A percentile compares a stretch with the other conserved stretches of the same genome.
phyloP scores from a whole-genome alignment of 495 filamentous ascomycete species.

The Aspergillus hancockii region DNA sequence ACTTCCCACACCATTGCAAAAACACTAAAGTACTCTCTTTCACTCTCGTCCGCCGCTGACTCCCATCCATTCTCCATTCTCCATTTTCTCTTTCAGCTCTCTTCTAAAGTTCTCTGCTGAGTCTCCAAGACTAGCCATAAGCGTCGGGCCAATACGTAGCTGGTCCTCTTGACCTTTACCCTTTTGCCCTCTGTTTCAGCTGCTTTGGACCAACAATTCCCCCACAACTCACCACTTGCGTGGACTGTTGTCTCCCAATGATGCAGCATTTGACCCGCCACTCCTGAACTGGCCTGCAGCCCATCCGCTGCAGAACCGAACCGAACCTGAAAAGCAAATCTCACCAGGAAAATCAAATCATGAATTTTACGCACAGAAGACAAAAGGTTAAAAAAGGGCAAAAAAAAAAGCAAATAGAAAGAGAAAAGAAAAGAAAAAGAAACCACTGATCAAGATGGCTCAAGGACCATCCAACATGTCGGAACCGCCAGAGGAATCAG shows the following conservation, averaged over 20 bases:
- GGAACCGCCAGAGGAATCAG: neutral
- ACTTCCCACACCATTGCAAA: neutral
- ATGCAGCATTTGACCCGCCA: slow-evolving; percentile 41
- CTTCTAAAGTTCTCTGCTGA: slow-evolving; percentile 4
- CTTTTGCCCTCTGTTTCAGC: slow-evolving; percentile 17
- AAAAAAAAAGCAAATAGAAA: slow-evolving; percentile 1
- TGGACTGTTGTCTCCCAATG: slow-evolving; percentile 26
- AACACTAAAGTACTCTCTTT: neutral
- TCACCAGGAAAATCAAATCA: slow-evolving; percentile 11
- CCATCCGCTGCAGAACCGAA: slow-evolving; percentile 24
- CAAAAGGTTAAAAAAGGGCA: neutral
- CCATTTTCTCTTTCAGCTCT: slow-evolving; percentile 18
- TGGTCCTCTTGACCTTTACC: neutral
- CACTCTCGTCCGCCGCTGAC: neutral
- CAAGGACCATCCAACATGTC: neutral
- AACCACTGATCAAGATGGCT: neutral
- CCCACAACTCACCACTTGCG: slow-evolving; percentile 23
- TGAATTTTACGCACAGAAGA: neutral
- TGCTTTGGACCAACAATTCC: slow-evolving; percentile 12
- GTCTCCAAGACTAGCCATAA: neutral
- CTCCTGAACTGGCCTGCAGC: slow-evolving; percentile 37
- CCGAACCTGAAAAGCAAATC: slow-evolving; percentile 20
- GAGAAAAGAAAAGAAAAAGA: slow-evolving; percentile 8
- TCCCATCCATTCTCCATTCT: neutral
- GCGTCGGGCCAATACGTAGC: neutral